A percentile compares a stretch with the other conserved stretches of the same genome.
Evolutionary conservation across 1,139 yeast genomes (phyloP).

Genomic region (Trichomonascaceae sp.): DNA sequence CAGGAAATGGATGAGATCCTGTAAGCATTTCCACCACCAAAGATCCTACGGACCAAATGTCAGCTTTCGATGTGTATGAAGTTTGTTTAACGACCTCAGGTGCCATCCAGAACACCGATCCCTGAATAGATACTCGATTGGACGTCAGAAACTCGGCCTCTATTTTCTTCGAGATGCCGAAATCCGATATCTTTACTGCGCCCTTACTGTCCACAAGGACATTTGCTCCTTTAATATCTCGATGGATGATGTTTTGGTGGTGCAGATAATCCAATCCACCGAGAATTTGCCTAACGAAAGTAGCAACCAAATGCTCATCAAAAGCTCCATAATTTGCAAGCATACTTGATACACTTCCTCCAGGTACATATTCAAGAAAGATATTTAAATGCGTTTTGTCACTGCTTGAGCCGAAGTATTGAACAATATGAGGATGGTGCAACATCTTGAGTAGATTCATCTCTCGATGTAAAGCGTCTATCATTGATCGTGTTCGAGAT

Average conservation of each 20-base stretch:
- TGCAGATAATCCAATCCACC: conserved; percentile 79
- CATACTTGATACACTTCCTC: conserved; percentile 91
- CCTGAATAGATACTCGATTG: conserved; percentile 81
- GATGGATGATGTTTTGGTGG: conserved; percentile 74
- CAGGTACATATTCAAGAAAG: conserved; percentile 91
- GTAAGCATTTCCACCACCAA: conserved; percentile 90
- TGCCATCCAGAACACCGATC: conserved; percentile 98
- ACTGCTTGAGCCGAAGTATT: conserved; percentile 82
- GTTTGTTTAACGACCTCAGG: conserved; percentile 94
- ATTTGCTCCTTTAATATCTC: conserved; percentile 93
- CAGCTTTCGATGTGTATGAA: conserved; percentile 83
- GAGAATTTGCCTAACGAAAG: conserved; percentile 76
- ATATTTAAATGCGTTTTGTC: conserved; percentile 63
- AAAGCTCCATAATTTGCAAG: conserved; percentile 81
- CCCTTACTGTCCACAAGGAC: conserved; percentile 86
- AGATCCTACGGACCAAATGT: conserved; percentile 95
- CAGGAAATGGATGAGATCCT: conserved; percentile 91
- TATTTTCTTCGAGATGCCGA: conserved; percentile 85
- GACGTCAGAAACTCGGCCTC: conserved; percentile 35
- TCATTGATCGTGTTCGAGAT: conserved; percentile 54
- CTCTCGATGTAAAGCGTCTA: conserved; percentile 81
- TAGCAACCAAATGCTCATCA: conserved; percentile 81
- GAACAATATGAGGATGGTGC: conserved; percentile 87
- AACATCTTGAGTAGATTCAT: conserved; percentile 71
- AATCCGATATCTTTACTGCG: conserved; percentile 86